Evolutionary conservation across 768 basidiomycete genomes (phyloP).

Genomic region (Boletus barrowsii): DNA sequence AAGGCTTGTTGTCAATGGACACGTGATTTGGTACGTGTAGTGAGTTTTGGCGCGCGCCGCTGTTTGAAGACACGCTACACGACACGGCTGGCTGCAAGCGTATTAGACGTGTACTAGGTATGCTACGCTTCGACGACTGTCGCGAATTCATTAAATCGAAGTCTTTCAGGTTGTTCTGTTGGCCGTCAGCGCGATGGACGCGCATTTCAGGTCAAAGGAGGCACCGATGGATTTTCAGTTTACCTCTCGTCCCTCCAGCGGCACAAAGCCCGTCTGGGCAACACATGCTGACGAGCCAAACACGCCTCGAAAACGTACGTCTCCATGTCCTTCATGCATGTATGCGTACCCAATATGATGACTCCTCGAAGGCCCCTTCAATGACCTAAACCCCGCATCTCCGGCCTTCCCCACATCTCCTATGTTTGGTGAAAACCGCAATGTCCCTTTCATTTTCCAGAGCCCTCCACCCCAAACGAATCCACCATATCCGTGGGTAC

Average conservation of each 20-base stretch:
- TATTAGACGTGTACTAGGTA: slow-evolving; percentile 15
- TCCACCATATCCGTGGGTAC: slow-evolving; percentile 59
- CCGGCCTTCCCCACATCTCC: slow-evolving; percentile 39
- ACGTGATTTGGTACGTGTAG: slow-evolving; percentile 24
- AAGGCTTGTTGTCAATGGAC: slow-evolving; percentile 11
- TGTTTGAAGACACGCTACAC: slow-evolving; percentile 5
- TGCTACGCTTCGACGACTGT: not conserved
- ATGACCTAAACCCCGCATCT: slow-evolving; percentile 40
- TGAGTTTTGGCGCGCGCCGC: slow-evolving; percentile 13
- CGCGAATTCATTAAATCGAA: not conserved
- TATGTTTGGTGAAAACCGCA: slow-evolving; percentile 61
- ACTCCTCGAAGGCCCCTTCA: slow-evolving; percentile 39
- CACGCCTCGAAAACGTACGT: slow-evolving; percentile 69
- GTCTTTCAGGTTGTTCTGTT: not conserved
- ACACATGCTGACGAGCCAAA: slow-evolving; percentile 40
- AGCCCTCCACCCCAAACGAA: slow-evolving; percentile 44
- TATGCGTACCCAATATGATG: slow-evolving; percentile 23
- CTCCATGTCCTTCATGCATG: slow-evolving; percentile 24
- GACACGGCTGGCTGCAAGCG: not conserved
- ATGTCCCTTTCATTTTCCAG: slow-evolving; percentile 73
- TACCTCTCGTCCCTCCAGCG: slow-evolving; percentile 59
- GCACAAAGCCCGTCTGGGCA: slow-evolving; percentile 59
- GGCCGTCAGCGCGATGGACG: slow-evolving; percentile 20
- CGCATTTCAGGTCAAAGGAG: slow-evolving; percentile 57
- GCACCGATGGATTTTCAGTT: slow-evolving; percentile 91